Percentiles rank a stretch among this genome's conserved stretches.
phyloP scores from a whole-genome alignment of 2,329 filamentous ascomycete species.

The Exophiala oligosperma region DNA sequence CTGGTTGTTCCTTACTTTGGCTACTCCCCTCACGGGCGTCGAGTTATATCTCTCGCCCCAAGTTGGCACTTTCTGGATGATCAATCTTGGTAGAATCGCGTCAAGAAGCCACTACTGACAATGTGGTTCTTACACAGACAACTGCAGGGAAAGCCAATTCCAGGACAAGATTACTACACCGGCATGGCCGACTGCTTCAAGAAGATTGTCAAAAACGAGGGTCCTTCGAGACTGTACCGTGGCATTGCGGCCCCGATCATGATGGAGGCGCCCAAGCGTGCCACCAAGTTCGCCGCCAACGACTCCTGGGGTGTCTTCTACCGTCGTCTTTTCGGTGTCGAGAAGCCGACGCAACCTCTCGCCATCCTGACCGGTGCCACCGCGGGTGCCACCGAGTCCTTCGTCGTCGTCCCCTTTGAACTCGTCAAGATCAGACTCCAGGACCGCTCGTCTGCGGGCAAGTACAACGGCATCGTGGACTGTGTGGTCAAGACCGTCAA shows the following conservation, averaged over 20 bases:
- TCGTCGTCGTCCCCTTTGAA: conserved; percentile 97
- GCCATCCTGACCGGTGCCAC: conserved; percentile 92
- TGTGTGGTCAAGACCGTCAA: conserved; percentile 68
- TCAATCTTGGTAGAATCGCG: background rate
- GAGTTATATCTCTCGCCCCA: too few relatives aligned
- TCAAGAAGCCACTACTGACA: background rate
- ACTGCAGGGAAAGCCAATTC: conserved; percentile 71
- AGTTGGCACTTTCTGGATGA: too few relatives aligned
- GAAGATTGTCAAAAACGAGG: conserved; percentile 95
- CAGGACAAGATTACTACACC: conserved; percentile 82
- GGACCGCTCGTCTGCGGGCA: conserved; percentile 88
- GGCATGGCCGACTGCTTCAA: conserved; percentile 98
- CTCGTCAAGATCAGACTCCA: conserved; percentile 97
- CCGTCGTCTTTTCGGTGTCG: conserved; percentile 77
- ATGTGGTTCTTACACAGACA: conserved; percentile 57
- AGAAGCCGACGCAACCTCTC: conserved; percentile 87
- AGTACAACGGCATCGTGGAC: conserved; percentile 55
- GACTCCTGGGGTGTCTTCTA: conserved; percentile 98
- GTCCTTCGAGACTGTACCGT: conserved; percentile 87
- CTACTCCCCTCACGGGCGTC: too few relatives aligned
- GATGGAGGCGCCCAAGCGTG: conserved; percentile 96
- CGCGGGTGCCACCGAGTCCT: conserved; percentile 91
- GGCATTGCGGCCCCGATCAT: conserved; percentile 94
- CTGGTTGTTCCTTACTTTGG: background rate
- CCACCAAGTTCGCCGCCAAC: conserved; percentile 98